Conservation (phyloP, 768 basidiomycete species). For the Mycena filopes region DNA sequence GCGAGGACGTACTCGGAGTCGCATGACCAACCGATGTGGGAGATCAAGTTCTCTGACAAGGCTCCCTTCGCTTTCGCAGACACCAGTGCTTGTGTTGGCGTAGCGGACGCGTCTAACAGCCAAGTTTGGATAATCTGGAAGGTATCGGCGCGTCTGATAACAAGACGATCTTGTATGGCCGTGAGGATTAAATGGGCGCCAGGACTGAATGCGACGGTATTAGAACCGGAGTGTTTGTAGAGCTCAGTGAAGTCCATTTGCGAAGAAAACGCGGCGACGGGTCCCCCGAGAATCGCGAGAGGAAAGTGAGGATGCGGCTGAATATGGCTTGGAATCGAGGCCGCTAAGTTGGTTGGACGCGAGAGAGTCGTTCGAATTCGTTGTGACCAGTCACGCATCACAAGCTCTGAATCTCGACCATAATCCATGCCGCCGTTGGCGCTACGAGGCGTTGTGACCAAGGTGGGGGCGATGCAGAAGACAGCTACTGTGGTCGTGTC, state of each 20-base stretch:
- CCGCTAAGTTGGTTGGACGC: too few relatives aligned
- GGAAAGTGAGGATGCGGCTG: too few relatives aligned
- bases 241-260: conserved; percentile 89
- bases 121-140: conserved; percentile 87
- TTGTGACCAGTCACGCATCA: not conserved
- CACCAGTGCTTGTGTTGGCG: conserved; percentile 56
- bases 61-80: conserved; percentile 49
- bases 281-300: too few relatives aligned
- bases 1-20: conserved; percentile 91
- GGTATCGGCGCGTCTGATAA: conserved; percentile 86
- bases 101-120: conserved; percentile 67
- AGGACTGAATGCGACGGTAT: conserved; percentile 84
- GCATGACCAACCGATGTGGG: conserved; percentile 86
- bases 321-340: too few relatives aligned
- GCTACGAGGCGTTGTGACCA: conserved; percentile 79
- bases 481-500: conserved; percentile 87
- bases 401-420: conserved; percentile 20
- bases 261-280: too few relatives aligned
- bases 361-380: too few relatives aligned
- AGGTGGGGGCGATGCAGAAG: conserved; percentile 85
- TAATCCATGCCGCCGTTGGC: conserved; percentile 91
- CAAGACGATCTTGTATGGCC: conserved; percentile 79
- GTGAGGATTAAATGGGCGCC: conserved; percentile 89
- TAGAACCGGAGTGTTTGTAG: conserved; percentile 72
- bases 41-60: conserved; percentile 35